Evolutionary conservation across 805 yeast genomes (phyloP), one percentile per base, ranked within the genome.

Genomic region (Yarrowia sp.): DNA sequence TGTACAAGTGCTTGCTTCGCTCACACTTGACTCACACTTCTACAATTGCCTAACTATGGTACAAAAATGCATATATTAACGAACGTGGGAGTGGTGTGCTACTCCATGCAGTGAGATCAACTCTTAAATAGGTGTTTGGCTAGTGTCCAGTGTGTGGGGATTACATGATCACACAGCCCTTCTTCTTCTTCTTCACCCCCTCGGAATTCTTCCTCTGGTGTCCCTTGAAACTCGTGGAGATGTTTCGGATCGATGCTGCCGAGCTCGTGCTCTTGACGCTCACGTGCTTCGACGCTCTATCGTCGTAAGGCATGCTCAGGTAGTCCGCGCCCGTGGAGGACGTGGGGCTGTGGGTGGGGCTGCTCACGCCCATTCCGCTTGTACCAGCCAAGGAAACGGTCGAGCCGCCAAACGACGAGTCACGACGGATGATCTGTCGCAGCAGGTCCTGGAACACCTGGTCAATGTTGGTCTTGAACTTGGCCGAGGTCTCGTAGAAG

Each of bases 401-500:
- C 36, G 67, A 63, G 46, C 56, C 56, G 36, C 67, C 67, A 40
- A 63, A 63, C 3, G 67, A 48, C 11, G 79, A 76, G 63, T 90
- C 96, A 71, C 89, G 87, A 73, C 92, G 83, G 85, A 89, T 91
- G 69, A 93, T 91, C 75, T 92, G 97, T 76, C 97, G 86, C 12
- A 93, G 96, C 41, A 91, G 89, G 76, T 91, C 97, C 43, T 88
- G 83, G 74, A 93, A 95, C 0, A 94, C 95, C 74, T 92, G 97
- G 76, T 92, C 97, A 40, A 94, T 96, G 75, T 92, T 91, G 72
- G 92, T 88, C 77, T 89, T 87, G 76, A 88, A 86, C 86, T 91
- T 87, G n/a, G 99, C 98, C 74, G 95, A 88, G 1, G 97, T 89
- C 78, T 93, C 97, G 78, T 92, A 91, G 75, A 93, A 94, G 32